Evolutionary conservation across 257 asterid species (phyloP).

Genomic region (Ehretia macrophylla): DNA sequence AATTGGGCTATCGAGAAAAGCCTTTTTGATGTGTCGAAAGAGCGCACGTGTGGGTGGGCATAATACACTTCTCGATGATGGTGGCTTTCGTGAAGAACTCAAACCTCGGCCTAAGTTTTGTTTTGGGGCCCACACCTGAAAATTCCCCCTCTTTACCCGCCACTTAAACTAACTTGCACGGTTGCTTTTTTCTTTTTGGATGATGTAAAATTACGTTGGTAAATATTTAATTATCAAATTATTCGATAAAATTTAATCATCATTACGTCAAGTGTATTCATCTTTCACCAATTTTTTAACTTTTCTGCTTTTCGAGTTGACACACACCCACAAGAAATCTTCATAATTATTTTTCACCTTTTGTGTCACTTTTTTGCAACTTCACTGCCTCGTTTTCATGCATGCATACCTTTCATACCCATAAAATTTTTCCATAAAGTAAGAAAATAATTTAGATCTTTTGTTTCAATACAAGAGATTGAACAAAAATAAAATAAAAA

Average conservation of each 20-base stretch:
- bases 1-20: neutral
- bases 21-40: no score
- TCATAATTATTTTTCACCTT: neutral
- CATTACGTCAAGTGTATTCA: no score
- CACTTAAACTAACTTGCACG: slow-evolving; percentile 49
- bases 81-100: no score
- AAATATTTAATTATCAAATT: no score
- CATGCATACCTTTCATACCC: neutral
- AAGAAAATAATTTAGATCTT: no score
- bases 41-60: neutral
- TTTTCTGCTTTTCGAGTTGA: neutral
- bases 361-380: neutral
- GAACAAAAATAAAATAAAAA: no score
- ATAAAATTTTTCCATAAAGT: no score
- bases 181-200: no score
- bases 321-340: neutral
- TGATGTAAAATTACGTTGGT: no score
- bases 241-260: no score
- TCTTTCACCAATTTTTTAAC: slow-evolving; percentile 1
- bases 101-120: neutral
- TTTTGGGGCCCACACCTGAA: neutral
- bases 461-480: no score
- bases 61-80: no score
- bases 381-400: neutral
- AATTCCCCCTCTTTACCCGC: neutral